phyloP scores from a whole-genome alignment of 305 asterid genomes.

The Plantago rigida region DNA sequence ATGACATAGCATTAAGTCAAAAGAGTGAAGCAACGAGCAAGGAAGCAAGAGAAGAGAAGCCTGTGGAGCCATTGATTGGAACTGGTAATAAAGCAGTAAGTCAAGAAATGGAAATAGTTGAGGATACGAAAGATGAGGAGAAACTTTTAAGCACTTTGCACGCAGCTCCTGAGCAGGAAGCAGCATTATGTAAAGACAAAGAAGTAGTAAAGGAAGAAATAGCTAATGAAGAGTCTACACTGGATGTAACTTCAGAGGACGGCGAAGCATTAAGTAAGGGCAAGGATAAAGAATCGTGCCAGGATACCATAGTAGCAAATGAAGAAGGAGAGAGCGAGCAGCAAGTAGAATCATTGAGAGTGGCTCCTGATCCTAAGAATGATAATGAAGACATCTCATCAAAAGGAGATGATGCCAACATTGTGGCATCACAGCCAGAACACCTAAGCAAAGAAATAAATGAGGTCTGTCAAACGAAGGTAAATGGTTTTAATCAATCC shows the following conservation, averaged over 20 bases:
- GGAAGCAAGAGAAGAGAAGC: neutral
- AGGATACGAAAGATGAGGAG: slow-evolving; percentile 1
- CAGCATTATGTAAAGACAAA: slow-evolving; percentile 1
- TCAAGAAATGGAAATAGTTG: neutral
- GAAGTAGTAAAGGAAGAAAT: neutral
- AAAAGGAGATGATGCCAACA: slow-evolving; percentile 18
- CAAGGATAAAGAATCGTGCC: neutral
- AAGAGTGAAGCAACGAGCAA: neutral
- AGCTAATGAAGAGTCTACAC: neutral
- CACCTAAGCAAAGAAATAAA: slow-evolving; percentile 19
- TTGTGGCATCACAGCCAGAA: slow-evolving; percentile 17
- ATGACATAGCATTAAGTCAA: slow-evolving; percentile 18
- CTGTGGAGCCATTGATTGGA: neutral
- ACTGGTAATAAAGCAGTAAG: neutral
- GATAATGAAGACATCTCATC: slow-evolving; percentile 9
- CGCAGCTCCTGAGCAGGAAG: neutral
- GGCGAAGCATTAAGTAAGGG: slow-evolving; percentile 2
- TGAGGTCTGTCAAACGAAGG: slow-evolving; percentile 14
- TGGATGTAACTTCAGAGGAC: neutral
- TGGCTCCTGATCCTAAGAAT: neutral
- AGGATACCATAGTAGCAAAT: neutral
- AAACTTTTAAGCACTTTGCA: neutral
- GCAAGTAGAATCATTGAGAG: neutral
- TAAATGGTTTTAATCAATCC: neutral
- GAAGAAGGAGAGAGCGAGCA: slow-evolving; percentile 9